Conservation (phyloP, 2,329 filamentous ascomycete species). For the Fusarium continuum region DNA sequence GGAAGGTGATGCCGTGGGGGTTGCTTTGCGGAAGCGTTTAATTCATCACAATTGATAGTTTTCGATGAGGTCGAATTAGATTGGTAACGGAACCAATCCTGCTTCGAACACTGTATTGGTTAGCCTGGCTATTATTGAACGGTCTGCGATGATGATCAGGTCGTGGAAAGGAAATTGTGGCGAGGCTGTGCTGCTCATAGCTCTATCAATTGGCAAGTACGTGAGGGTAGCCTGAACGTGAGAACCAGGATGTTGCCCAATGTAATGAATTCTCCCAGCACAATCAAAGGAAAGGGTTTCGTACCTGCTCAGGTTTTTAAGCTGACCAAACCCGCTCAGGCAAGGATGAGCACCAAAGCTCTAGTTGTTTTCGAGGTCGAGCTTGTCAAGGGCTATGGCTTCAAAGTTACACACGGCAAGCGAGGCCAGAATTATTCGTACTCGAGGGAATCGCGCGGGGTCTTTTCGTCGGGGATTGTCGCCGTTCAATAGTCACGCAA, state of each 20-base stretch:
- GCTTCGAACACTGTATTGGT: conserved; percentile 17
- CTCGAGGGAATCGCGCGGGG: conserved; percentile 10
- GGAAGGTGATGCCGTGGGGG: background rate
- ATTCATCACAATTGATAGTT: conserved; percentile 32
- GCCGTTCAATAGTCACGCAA: conserved; percentile 26
- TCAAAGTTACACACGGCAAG: conserved; percentile 16
- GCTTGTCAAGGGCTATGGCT: background rate
- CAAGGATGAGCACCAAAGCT: background rate
- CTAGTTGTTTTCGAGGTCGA: conserved; percentile 11
- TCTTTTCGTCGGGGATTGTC: conserved; percentile 9
- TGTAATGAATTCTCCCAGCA: background rate
- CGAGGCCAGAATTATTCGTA: conserved; percentile 14
- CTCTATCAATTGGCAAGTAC: background rate
- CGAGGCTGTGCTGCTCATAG: background rate
- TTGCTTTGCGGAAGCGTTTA: conserved; percentile 18
- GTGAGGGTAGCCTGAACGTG: background rate
- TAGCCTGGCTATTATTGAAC: conserved; percentile 8
- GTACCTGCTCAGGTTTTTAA: conserved; percentile 32
- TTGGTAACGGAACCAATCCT: conserved; percentile 21
- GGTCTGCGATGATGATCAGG: background rate
- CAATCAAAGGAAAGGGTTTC: background rate
- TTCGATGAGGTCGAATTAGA: conserved; percentile 15
- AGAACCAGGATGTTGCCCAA: background rate
- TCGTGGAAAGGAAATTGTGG: background rate
- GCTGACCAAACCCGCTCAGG: background rate